phyloP scores from a whole-genome alignment of 306 rosid species.

The Carpinus viminea region DNA sequence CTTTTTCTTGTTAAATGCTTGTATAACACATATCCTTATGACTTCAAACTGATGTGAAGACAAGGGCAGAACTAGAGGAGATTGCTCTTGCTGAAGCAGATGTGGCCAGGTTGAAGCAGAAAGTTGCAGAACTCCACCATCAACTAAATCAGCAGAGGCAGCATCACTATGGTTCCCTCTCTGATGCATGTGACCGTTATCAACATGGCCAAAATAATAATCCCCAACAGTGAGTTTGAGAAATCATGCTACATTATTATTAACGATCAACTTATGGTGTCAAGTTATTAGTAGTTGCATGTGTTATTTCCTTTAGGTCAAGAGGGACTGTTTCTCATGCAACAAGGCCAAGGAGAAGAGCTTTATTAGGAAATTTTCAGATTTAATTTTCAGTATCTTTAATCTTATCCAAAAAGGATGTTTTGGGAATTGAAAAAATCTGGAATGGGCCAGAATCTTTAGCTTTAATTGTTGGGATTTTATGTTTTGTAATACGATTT shows the following conservation, averaged over 20 bases:
- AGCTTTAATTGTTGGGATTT: too few species aligned
- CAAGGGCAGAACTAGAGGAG: slow-evolving; percentile 98
- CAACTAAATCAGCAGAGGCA: slow-evolving; percentile 97
- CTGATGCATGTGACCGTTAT: slow-evolving; percentile 82
- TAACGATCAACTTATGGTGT: slow-evolving; percentile 14
- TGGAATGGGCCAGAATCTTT: too few species aligned
- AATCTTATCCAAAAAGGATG: too few species aligned
- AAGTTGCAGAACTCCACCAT: slow-evolving; percentile 97
- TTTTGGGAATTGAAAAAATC: too few species aligned
- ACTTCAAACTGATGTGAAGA: slow-evolving; percentile 53
- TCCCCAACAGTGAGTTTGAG: slow-evolving; percentile 81
- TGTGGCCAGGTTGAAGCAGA: slow-evolving; percentile 96
- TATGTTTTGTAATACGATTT: too few species aligned
- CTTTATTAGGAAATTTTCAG: too few species aligned
- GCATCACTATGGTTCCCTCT: slow-evolving; percentile 87
- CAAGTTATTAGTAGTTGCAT: not conserved
- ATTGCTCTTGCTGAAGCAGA: slow-evolving; percentile 99
- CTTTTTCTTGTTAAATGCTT: slow-evolving; percentile 12
- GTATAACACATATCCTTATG: slow-evolving; percentile 34
- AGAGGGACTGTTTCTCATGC: not conserved
- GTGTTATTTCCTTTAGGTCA: not conserved
- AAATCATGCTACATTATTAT: slow-evolving; percentile 13
- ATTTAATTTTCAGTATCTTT: too few species aligned
- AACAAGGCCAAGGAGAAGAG: not conserved
- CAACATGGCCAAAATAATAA: slow-evolving; percentile 74